Evolutionary conservation across 2,329 filamentous ascomycete species (phyloP).

Genomic region (Pseudocercospora crystallina): DNA sequence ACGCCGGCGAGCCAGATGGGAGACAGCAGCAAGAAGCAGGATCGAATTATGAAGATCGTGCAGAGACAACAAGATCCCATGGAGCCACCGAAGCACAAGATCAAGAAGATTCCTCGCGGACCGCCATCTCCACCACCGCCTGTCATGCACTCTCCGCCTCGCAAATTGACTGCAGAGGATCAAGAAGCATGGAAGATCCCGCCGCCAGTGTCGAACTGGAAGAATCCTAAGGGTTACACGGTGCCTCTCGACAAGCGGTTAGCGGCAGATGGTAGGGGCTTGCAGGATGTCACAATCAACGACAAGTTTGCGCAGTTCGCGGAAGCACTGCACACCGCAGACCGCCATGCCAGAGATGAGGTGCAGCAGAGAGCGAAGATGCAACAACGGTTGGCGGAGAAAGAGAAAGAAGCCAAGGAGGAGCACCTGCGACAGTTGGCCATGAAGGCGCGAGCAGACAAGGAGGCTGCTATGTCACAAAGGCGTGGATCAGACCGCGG

Average conservation of each 20-base stretch:
- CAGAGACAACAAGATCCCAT: slow-evolving; percentile 90
- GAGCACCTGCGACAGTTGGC: slow-evolving; percentile 85
- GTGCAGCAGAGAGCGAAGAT: slow-evolving; percentile 88
- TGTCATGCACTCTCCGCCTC: slow-evolving; percentile 89
- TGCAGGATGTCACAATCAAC: slow-evolving; percentile 95
- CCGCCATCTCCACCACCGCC: slow-evolving; percentile 91
- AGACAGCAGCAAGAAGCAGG: slow-evolving; percentile 77
- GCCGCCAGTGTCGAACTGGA: slow-evolving; percentile 95
- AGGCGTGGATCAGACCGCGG: slow-evolving; percentile 36
- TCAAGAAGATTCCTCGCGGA: slow-evolving; percentile 94
- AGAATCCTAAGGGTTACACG: slow-evolving; percentile 98
- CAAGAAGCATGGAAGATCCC: slow-evolving; percentile 94
- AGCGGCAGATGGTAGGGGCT: slow-evolving; percentile 84
- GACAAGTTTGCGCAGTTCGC: slow-evolving; percentile 98
- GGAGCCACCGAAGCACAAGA: slow-evolving; percentile 97
- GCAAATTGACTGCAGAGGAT: slow-evolving; percentile 94
- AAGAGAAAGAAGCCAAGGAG: slow-evolving; percentile 93
- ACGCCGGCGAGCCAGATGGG: slow-evolving; percentile 98
- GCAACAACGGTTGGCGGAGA: slow-evolving; percentile 94
- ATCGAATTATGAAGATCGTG: slow-evolving; percentile 98
- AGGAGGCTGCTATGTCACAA: slow-evolving; percentile 47
- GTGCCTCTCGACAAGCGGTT: slow-evolving; percentile 93
- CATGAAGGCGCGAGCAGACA: slow-evolving; percentile 84
- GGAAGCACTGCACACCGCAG: slow-evolving; percentile 90
- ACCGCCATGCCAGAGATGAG: slow-evolving; percentile 91